Conservation (phyloP, 805 yeast species). For the Teunomyces pallodes region DNA sequence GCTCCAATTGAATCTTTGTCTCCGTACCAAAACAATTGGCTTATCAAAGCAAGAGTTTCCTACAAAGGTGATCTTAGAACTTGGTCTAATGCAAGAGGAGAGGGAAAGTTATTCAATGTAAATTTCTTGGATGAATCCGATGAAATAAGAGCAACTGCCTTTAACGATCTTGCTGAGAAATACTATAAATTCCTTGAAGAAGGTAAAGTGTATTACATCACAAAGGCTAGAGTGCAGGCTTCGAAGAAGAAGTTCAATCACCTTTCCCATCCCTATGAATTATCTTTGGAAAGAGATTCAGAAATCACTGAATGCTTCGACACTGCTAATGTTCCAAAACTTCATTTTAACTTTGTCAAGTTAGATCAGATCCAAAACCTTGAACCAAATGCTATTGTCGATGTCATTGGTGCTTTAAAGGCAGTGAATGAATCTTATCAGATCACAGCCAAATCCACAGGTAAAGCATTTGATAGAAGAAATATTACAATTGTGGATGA, state of each 20-base stretch:
- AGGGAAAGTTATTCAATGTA: constrained; percentile 85
- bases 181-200: constrained; percentile 76
- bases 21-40: constrained; percentile 89
- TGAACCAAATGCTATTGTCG: constrained; percentile 72
- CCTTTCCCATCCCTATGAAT: constrained; percentile 84
- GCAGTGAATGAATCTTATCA: constrained; percentile 72
- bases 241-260: constrained; percentile 85
- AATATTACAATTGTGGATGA: constrained; percentile 86
- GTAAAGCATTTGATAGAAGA: constrained; percentile 89
- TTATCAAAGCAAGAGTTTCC: constrained; percentile 88
- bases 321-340: constrained; percentile 66
- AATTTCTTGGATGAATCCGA: constrained; percentile 91
- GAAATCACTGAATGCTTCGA: constrained; percentile 66
- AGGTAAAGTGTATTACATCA: constrained; percentile 82
- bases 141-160: constrained; percentile 94
- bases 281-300: constrained; percentile 77
- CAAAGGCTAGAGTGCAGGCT: constrained; percentile 75
- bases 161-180: constrained; percentile 81
- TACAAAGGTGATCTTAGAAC: constrained; percentile 83
- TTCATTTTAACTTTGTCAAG: constrained; percentile 72
- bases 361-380: constrained; percentile 62
- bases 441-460: constrained; percentile 82
- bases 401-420: constrained; percentile 84
- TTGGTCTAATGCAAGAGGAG: constrained; percentile 84
- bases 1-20: constrained; percentile 83